Conservation (phyloP, 306 rosid genomes). For the Neltuma alba region DNA sequence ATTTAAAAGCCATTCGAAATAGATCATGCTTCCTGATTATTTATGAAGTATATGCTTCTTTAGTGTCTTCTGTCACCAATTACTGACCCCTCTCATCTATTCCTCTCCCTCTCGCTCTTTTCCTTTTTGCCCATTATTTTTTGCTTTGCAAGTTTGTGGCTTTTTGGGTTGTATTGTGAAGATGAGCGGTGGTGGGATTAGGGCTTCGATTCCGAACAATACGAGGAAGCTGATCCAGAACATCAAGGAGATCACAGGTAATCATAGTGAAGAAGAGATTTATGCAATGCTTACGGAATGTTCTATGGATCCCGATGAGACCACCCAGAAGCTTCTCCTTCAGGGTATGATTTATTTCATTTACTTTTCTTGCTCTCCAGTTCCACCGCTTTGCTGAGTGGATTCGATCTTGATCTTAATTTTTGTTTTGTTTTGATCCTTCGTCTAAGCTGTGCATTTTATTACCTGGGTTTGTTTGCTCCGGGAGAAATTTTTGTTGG, state of each 20-base stretch:
- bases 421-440: slow-evolving; percentile 52
- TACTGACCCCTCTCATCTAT: slow-evolving; percentile 42
- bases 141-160: slow-evolving; percentile 25
- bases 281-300: slow-evolving; percentile 96
- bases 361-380: neutral
- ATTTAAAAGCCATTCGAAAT: slow-evolving; percentile 46
- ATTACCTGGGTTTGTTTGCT: slow-evolving; percentile 40
- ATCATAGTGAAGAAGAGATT: slow-evolving; percentile 86
- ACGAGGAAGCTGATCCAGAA: slow-evolving; percentile 76
- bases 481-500: neutral
- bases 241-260: slow-evolving; percentile 84
- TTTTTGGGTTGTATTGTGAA: slow-evolving; percentile 46
- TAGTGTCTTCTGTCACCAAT: slow-evolving; percentile 39
- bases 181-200: slow-evolving; percentile 79
- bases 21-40: slow-evolving; percentile 23
- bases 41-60: slow-evolving; percentile 29
- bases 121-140: slow-evolving; percentile 27
- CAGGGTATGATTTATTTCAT: slow-evolving; percentile 63
- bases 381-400: slow-evolving; percentile 11
- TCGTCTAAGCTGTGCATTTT: slow-evolving; percentile 30
- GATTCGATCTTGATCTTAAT: slow-evolving; percentile 42
- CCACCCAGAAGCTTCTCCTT: slow-evolving; percentile 83
- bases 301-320: slow-evolving; percentile 98
- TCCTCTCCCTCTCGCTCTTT: slow-evolving; percentile 10
- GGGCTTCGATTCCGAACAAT: slow-evolving; percentile 83